Percentiles rank a stretch among this genome's conserved stretches.
Conservation (phyloP, 176 grass and related monocot species). For the Musa itinerans region DNA sequence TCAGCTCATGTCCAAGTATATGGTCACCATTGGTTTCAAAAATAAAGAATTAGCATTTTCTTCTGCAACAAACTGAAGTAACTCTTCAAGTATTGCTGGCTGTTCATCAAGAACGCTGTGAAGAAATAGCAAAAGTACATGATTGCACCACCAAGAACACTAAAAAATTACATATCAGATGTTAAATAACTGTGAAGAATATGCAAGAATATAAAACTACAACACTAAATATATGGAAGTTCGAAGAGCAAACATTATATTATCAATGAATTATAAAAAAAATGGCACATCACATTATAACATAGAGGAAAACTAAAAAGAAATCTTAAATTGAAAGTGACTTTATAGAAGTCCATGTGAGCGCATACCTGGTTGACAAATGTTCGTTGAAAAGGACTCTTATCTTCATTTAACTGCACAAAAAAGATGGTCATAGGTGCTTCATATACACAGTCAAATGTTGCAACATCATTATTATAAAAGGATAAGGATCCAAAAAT, state of each 20-base stretch:
- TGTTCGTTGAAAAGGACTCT: slow-evolving; percentile 96
- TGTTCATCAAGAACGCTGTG: neutral
- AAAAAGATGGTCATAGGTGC: slow-evolving; percentile 1
- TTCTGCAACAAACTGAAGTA: neutral
- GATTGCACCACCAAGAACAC: neutral
- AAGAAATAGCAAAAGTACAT: neutral
- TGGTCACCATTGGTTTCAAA: neutral
- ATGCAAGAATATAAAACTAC: neutral
- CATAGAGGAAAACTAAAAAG: neutral
- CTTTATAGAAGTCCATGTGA: neutral
- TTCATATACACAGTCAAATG: slow-evolving; percentile 12
- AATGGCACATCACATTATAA: neutral
- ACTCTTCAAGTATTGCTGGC: neutral
- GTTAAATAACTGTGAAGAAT: neutral
- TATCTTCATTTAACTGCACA: slow-evolving; percentile 90
- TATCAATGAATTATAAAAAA: no score
- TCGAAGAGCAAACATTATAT: no score
- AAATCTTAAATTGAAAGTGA: neutral
- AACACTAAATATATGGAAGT: neutral
- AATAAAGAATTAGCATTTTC: neutral
- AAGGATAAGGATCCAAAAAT: neutral
- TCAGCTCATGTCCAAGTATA: neutral
- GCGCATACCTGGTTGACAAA: slow-evolving; percentile 92
- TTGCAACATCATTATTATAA: neutral
- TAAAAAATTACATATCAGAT: neutral